phyloP scores from a whole-genome alignment of 805 yeast genomes.

The Jamesozyma spencerorum region DNA sequence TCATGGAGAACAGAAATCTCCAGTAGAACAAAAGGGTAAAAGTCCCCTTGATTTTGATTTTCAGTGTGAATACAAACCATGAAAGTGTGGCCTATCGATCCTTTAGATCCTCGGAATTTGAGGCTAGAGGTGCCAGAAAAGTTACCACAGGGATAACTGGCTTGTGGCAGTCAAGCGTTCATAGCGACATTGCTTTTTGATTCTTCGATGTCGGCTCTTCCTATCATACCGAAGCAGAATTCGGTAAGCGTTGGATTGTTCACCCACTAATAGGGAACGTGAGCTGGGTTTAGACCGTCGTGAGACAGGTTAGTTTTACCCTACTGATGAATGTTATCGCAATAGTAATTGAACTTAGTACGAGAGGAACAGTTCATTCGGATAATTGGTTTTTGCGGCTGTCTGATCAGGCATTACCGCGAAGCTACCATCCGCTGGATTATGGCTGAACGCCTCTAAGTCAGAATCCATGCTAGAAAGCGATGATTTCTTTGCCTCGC shows the following conservation, averaged over 20 bases:
- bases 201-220: slow-evolving; percentile 43
- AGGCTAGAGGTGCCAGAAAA: slow-evolving; percentile 40
- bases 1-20: slow-evolving; percentile 41
- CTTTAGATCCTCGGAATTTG: slow-evolving; percentile 38
- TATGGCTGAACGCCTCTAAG: slow-evolving; percentile 36
- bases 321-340: slow-evolving; percentile 34
- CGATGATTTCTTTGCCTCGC: slow-evolving; percentile 36
- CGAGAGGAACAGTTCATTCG: slow-evolving; percentile 41
- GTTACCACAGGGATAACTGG: slow-evolving; percentile 37
- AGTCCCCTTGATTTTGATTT: slow-evolving; percentile 39
- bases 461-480: slow-evolving; percentile 47
- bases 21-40: slow-evolving; percentile 41
- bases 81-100: slow-evolving; percentile 44
- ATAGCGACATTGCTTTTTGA: slow-evolving; percentile 40
- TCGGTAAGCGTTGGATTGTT: slow-evolving; percentile 40
- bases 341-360: slow-evolving; percentile 38
- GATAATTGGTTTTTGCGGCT: slow-evolving; percentile 40
- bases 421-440: slow-evolving; percentile 37
- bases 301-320: slow-evolving; percentile 39
- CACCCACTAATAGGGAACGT: slow-evolving; percentile 41
- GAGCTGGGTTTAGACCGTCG: slow-evolving; percentile 38
- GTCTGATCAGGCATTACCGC: slow-evolving; percentile 40
- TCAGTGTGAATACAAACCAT: slow-evolving; percentile 40
- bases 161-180: slow-evolving; percentile 43
- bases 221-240: slow-evolving; percentile 43